These are phyloP conservation scores for Yarrowia sp. DNA, from an alignment of 805 yeast genomes.

Conservation along the genomic window DNA sequence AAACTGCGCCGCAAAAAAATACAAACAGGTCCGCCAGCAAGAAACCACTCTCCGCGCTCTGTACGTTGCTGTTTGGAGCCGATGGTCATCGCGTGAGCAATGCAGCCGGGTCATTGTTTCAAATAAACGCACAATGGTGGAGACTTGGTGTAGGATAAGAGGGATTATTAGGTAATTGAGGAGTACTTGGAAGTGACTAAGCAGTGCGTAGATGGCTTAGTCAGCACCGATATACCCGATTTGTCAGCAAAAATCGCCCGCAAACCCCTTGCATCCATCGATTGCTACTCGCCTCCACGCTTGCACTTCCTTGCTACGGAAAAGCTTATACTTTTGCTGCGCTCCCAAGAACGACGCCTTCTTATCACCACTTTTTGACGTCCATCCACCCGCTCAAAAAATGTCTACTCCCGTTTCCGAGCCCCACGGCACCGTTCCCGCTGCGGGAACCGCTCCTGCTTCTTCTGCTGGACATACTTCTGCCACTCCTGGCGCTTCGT, in stretches of 20 bases:
- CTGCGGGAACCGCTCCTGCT: background rate
- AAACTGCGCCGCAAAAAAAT: no score
- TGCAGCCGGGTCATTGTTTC: background rate
- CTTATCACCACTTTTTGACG: background rate
- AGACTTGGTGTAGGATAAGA: no score
- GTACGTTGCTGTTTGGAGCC: no score
- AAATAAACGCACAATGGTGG: background rate
- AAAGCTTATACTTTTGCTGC: slow-evolving; percentile 15
- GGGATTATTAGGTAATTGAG: no score
- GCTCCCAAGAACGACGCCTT: slow-evolving; percentile 8
- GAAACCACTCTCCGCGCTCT: no score
- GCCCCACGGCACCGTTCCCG: background rate
- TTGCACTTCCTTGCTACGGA: slow-evolving; percentile 30
- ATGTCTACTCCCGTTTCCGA: slow-evolving; percentile 10
- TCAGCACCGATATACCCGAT: no score
- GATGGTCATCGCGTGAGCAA: slow-evolving; percentile 11
- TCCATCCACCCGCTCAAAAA: background rate
- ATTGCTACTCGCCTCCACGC: no score
- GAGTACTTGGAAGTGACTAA: background rate
- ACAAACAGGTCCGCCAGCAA: no score
- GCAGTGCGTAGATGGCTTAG: background rate
- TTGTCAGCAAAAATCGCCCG: no score
- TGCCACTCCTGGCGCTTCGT: slow-evolving; percentile 28
- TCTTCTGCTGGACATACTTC: background rate
- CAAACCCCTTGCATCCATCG: no score